Conservation (phyloP, 2,329 filamentous ascomycete genomes). For the Fonsecaea multimorphosa region DNA sequence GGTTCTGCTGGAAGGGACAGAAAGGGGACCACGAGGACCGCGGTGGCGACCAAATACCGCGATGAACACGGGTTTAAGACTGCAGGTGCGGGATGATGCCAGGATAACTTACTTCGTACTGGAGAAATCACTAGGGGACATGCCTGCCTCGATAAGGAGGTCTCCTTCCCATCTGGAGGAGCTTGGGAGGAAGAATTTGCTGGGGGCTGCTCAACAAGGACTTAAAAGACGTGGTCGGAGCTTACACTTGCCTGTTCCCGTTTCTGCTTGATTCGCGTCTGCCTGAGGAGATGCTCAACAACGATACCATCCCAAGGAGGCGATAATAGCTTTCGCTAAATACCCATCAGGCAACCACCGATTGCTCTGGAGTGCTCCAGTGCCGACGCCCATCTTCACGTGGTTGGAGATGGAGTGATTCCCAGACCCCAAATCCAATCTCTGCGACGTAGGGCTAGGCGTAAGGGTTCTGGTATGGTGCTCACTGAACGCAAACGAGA, state of each 20-base stretch:
- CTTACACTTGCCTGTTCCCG: not conserved
- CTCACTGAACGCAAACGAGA: no score
- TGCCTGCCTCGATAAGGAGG: not conserved
- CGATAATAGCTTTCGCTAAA: not conserved
- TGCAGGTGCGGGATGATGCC: not conserved
- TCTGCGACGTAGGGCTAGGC: no score
- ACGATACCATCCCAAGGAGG: not conserved
- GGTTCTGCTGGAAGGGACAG: conserved; percentile 47
- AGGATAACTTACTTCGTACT: not conserved
- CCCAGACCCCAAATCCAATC: not conserved
- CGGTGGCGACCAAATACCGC: not conserved
- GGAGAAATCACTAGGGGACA: not conserved
- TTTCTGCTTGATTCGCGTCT: not conserved
- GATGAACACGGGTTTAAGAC: not conserved
- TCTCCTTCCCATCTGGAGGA: not conserved
- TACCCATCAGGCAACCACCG: not conserved
- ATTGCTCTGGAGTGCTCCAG: not conserved
- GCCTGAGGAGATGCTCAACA: not conserved
- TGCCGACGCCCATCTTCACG: not conserved
- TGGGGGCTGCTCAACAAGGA: not conserved
- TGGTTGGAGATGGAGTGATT: not conserved
- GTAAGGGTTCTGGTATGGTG: no score
- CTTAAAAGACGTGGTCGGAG: not conserved
- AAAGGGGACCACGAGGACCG: not conserved
- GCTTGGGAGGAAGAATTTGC: not conserved